Evolutionary conservation across 2,329 filamentous ascomycete genomes (phyloP).

Genomic region (Aspergillus quadricinctus): DNA sequence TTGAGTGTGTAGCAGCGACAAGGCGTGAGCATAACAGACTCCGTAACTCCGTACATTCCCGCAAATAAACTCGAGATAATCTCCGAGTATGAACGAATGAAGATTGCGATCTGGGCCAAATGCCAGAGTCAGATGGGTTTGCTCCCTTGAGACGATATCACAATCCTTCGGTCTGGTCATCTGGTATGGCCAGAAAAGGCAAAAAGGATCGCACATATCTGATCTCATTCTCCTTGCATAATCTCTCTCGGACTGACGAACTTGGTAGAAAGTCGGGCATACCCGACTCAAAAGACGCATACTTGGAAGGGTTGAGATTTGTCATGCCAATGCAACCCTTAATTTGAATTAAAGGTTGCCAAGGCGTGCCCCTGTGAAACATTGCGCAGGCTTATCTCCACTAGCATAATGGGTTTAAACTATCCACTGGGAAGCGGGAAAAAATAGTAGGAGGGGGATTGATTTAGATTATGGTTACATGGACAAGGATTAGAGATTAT

Average conservation of each 20-base stretch:
- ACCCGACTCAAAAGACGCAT: background rate
- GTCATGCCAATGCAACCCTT: slow-evolving; percentile 27
- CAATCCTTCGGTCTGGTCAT: background rate
- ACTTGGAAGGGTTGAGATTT: slow-evolving; percentile 15
- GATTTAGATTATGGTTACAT: slow-evolving; percentile 1
- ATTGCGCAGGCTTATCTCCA: slow-evolving; percentile 37
- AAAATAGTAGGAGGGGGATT: background rate
- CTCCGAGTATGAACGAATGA: background rate
- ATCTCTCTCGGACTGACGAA: slow-evolving; percentile 3
- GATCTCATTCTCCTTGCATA: slow-evolving; percentile 6
- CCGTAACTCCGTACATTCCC: background rate
- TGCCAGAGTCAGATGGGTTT: background rate
- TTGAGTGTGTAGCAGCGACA: background rate
- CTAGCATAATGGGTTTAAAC: slow-evolving; percentile 30
- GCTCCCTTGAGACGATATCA: background rate
- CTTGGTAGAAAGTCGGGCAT: background rate
- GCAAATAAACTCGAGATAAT: background rate
- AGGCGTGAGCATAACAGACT: background rate
- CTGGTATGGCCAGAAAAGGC: background rate
- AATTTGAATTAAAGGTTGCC: slow-evolving; percentile 27
- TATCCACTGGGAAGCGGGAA: slow-evolving; percentile 5
- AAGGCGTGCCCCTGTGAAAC: slow-evolving; percentile 29
- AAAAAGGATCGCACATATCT: background rate
- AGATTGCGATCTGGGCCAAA: background rate
- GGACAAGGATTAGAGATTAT: background rate